Evolutionary conservation across 352 stramenopile species (phyloP).

Genomic region (Aphanomyces stellatus): DNA sequence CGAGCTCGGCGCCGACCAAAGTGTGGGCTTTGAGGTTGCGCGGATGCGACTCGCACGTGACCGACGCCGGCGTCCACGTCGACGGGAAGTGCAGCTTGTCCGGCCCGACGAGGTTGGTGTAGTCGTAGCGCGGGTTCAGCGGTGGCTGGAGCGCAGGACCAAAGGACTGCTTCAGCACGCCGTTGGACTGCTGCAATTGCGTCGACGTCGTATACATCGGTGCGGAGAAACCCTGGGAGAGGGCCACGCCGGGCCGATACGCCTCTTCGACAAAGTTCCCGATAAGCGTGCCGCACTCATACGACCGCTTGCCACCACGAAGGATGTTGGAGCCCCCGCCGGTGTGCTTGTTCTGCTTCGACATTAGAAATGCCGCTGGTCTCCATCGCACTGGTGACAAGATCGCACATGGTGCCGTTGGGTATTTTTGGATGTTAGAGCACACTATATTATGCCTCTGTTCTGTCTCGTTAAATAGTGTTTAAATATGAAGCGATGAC

Average conservation of each 20-base stretch:
- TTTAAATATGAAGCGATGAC: too few relatives aligned
- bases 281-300: conserved; percentile 68
- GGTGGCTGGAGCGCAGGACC: conserved; percentile 36
- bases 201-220: conserved; percentile 47
- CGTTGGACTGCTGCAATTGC: conserved; percentile 46
- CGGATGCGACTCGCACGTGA: conserved; percentile 57
- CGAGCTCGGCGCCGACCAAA: conserved; percentile 41
- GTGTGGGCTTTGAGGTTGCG: conserved; percentile 41
- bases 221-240: conserved; percentile 32
- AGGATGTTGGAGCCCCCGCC: conserved; percentile 63
- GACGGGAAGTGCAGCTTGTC: conserved; percentile 40
- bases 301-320: conserved; percentile 63
- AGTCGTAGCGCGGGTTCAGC: conserved; percentile 59
- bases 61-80: conserved; percentile 43
- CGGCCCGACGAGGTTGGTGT: conserved; percentile 50
- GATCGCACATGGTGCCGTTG: neutral
- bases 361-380: neutral
- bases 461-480: too few relatives aligned
- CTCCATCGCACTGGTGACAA: neutral
- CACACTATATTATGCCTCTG: too few relatives aligned
- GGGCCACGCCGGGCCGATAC: conserved; percentile 45
- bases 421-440: too few relatives aligned
- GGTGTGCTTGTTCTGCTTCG: neutral
- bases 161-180: conserved; percentile 32
- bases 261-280: conserved; percentile 78